phyloP scores from a whole-genome alignment of 139 green algal species.

The Spirogloea muscicola region DNA sequence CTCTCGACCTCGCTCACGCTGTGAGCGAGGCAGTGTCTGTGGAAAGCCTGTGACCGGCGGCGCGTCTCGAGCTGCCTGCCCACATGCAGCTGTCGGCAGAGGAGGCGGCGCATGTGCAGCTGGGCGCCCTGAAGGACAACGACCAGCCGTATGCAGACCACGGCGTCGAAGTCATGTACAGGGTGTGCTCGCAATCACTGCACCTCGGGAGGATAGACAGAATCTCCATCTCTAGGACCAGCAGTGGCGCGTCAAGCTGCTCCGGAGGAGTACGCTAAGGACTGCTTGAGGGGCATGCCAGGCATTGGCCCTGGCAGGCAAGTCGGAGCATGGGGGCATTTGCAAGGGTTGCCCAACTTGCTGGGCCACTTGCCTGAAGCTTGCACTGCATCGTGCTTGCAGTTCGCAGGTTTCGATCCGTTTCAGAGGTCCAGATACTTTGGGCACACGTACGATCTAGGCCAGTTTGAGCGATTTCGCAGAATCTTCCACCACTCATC shows the following conservation, averaged over 20 bases:
- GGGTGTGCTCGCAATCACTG: too few relatives aligned
- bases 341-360: too few relatives aligned
- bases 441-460: conserved; percentile 14
- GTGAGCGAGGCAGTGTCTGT: too few relatives aligned
- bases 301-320: too few relatives aligned
- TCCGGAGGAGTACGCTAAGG: too few relatives aligned
- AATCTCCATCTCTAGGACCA: too few relatives aligned
- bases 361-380: not conserved
- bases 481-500: conserved; percentile 24
- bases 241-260: too few relatives aligned
- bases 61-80: not conserved
- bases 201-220: too few relatives aligned
- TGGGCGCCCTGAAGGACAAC: conserved; percentile 36
- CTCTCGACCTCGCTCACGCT: too few relatives aligned
- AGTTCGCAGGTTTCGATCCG: conserved; percentile 40
- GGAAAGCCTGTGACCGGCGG: too few relatives aligned
- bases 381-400: not conserved
- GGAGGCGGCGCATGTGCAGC: conserved; percentile 22
- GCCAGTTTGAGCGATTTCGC: conserved; percentile 43
- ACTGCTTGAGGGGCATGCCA: too few relatives aligned
- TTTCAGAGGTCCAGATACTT: conserved; percentile 40
- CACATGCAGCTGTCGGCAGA: conserved; percentile 19
- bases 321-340: too few relatives aligned
- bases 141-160: conserved; percentile 43
- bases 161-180: conserved; percentile 45